Percentiles rank a stretch among this genome's conserved stretches.
Evolutionary conservation across 192 early-diverging fungal species (phyloP).

Genomic region (Coemansia sp.): DNA sequence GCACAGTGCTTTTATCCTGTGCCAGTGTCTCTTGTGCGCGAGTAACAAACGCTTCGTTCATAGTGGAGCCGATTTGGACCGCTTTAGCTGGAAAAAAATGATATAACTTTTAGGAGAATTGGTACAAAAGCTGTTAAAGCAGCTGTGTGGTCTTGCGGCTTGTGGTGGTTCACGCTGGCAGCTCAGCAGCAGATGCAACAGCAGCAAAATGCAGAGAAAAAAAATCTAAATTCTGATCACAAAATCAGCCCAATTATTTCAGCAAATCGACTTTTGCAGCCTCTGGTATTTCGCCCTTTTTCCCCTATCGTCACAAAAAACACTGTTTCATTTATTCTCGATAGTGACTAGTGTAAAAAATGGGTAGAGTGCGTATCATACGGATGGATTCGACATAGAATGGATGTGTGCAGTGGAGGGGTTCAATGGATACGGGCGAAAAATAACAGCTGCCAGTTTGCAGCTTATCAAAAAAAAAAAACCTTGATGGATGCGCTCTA

Average conservation of each 20-base stretch:
- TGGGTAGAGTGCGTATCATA: slow-evolving; percentile 45
- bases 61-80: too few species aligned
- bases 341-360: slow-evolving; percentile 21
- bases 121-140: too few species aligned
- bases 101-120: too few species aligned
- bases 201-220: neutral
- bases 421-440: slow-evolving; percentile 7
- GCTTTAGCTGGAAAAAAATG: too few species aligned
- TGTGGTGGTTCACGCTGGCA: too few species aligned
- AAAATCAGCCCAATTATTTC: slow-evolving; percentile 1
- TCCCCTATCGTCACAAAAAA: slow-evolving; percentile 13
- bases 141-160: too few species aligned
- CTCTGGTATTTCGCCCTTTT: slow-evolving; percentile 8
- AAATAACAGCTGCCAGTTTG: too few species aligned
- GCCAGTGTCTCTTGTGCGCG: slow-evolving; percentile 59
- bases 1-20: slow-evolving; percentile 62
- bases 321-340: slow-evolving; percentile 15
- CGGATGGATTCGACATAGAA: slow-evolving; percentile 10
- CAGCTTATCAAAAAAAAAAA: too few species aligned
- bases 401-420: slow-evolving; percentile 9
- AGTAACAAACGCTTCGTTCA: slow-evolving; percentile 56
- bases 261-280: neutral
- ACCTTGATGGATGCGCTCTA: too few species aligned
- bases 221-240: neutral
- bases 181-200: neutral